Evolutionary conservation across 2,329 filamentous ascomycete genomes (phyloP), one percentile per base, ranked within the genome.

Genomic region (Emergomyces pasteurianus): DNA sequence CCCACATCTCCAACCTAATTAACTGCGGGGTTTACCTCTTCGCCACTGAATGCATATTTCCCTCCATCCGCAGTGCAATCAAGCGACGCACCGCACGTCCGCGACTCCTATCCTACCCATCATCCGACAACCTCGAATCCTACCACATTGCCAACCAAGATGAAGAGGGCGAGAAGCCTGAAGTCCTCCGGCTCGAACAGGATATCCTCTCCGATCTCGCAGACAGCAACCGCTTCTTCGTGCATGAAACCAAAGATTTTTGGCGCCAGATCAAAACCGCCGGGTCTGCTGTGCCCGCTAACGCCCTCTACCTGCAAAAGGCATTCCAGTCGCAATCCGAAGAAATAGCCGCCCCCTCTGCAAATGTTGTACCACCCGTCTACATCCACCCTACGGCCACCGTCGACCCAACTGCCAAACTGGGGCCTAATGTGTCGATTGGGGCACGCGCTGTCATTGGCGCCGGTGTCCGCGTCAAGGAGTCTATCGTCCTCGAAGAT

Each of bases 231-330:
- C 90, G 94, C 75, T 99, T 99, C 81, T 97, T 91, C 77, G 94
- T 97, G 38, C 89, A 96, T 75, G 94, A 99, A 80, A 97, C 92
- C 66, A 95, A 95, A 79, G 94, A 97, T 75, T 99, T 99, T 77
- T 99, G 94, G 94, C 90, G 94, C 69, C 94, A 99, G 81, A 97
- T 99, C 83, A 99, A 99, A 84, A 96, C 94, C 1, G 94, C 94
- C 63, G 94, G 94, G 63, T 97, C 92, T 6, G 94, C 94, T 57
- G 91, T 99, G 34, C 94, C 94, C 18, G 94, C 94, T 65, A 97
- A 97, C 71, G 94, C 94, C 16, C 83, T 99, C 40, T 99, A 99
- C 78, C 85, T 99, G 60, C 90, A 95, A 74, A 90, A 96, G 79
- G 92, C 94, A 23, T 88, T 88, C 80, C 92, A 97, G 77, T 83